A percentile compares a stretch with the other conserved stretches of the same genome.
phyloP scores from a whole-genome alignment of 805 yeast species.

The Grigorovia transvaalensis region DNA sequence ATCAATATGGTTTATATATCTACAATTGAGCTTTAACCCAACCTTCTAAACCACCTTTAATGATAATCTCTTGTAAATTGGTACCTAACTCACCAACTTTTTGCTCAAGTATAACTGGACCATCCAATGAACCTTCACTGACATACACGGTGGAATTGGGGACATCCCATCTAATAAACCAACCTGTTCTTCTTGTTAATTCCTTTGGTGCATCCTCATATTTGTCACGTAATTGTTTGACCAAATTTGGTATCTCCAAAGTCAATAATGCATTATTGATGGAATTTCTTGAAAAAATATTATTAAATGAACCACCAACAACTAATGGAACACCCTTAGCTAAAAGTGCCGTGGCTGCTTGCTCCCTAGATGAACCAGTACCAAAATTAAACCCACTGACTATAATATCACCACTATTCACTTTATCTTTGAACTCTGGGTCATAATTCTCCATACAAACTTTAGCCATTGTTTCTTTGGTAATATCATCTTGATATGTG shows the following conservation, averaged over 20 bases:
- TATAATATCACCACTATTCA: slow-evolving; percentile 79
- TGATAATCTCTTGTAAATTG: slow-evolving; percentile 91
- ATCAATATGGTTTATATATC: not conserved
- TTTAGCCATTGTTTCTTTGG: slow-evolving; percentile 93
- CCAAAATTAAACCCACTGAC: slow-evolving; percentile 94
- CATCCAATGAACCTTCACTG: slow-evolving; percentile 42
- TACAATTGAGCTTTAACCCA: slow-evolving; percentile 80
- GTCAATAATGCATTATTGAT: slow-evolving; percentile 94
- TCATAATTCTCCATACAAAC: slow-evolving; percentile 99
- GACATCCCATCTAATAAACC: slow-evolving; percentile 90
- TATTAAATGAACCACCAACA: slow-evolving; percentile 95
- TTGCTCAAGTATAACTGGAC: slow-evolving; percentile 57
- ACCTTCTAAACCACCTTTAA: slow-evolving; percentile 95
- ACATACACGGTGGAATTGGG: slow-evolving; percentile 73
- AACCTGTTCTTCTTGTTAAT: slow-evolving; percentile 89
- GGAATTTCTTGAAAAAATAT: slow-evolving; percentile 90
- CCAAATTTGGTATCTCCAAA: slow-evolving; percentile 82
- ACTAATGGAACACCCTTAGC: slow-evolving; percentile 90
- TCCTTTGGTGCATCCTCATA: slow-evolving; percentile 49
- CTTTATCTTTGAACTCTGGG: slow-evolving; percentile 71
- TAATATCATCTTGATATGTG: slow-evolving; percentile 95
- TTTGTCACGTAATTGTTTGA: slow-evolving; percentile 61
- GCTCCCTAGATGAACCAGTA: slow-evolving; percentile 97
- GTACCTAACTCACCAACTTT: slow-evolving; percentile 94
- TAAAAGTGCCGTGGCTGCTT: slow-evolving; percentile 95